A percentile compares a stretch with the other conserved stretches of the same genome.
Conservation (phyloP, 2,329 filamentous ascomycete species). For the Elsinoe necatrix region DNA sequence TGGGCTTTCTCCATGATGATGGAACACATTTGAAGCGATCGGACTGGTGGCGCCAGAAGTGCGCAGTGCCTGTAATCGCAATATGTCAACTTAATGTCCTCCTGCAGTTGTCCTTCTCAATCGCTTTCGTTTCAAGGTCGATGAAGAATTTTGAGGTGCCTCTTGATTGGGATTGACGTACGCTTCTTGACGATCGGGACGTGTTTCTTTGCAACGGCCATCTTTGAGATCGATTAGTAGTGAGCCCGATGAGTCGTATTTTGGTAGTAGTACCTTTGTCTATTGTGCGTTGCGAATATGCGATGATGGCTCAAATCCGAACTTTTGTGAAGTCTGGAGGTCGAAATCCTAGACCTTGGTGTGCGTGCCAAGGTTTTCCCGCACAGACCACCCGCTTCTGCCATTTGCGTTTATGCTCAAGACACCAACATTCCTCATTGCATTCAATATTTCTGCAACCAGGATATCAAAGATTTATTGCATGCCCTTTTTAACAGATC, state of each 20-base stretch:
- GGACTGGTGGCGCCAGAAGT: constrained; percentile 95
- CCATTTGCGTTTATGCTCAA: background rate
- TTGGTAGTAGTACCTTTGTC: constrained; percentile 1
- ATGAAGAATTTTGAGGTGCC: constrained; percentile 3
- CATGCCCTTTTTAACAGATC: no score
- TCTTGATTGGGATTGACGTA: constrained; percentile 49
- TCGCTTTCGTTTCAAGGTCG: background rate
- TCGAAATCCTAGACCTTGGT: background rate
- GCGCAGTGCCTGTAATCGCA: constrained; percentile 65
- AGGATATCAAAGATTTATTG: no score
- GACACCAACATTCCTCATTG: background rate
- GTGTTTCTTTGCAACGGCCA: constrained; percentile 99
- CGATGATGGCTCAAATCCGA: background rate
- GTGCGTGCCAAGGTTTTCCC: constrained; percentile 7
- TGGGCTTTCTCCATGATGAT: constrained; percentile 95
- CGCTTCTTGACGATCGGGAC: constrained; percentile 99
- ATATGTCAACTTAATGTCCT: constrained; percentile 24
- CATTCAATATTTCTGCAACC: no score
- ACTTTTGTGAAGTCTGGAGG: background rate
- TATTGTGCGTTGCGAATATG: background rate
- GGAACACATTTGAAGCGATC: constrained; percentile 92
- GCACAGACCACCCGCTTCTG: background rate
- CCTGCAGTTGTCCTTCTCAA: background rate
- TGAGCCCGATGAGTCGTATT: background rate
- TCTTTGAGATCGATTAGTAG: constrained; percentile 45